A percentile compares a stretch with the other conserved stretches of the same genome.
Evolutionary conservation across 1,139 yeast genomes (phyloP).

Genomic region (Geotrichum carabidarum): DNA sequence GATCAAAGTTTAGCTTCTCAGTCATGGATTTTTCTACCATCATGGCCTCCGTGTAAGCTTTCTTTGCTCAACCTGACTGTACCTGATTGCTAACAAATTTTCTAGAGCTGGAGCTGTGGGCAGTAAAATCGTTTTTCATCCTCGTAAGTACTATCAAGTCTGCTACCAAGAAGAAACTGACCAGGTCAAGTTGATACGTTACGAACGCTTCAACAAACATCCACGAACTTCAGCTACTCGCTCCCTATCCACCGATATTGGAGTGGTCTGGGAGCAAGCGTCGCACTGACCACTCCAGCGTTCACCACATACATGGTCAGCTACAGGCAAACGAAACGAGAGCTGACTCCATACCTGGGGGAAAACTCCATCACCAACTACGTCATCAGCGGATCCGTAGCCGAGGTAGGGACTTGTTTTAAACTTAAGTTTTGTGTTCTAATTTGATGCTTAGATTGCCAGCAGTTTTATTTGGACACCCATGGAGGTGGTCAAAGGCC

Average conservation of each 20-base stretch:
- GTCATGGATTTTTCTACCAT: slow-evolving; percentile 26
- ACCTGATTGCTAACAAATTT: slow-evolving; percentile 4
- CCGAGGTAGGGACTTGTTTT: slow-evolving; percentile 30
- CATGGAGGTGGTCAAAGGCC: slow-evolving; percentile 44
- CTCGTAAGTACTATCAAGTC: slow-evolving; percentile 27
- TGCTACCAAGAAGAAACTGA: background rate
- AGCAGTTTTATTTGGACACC: slow-evolving; percentile 45
- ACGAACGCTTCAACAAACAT: slow-evolving; percentile 41
- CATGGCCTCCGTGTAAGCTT: slow-evolving; percentile 28
- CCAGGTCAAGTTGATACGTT: slow-evolving; percentile 36
- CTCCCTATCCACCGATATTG: slow-evolving; percentile 41
- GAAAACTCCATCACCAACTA: slow-evolving; percentile 37
- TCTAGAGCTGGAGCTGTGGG: slow-evolving; percentile 37
- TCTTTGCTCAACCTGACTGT: background rate
- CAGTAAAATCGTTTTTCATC: slow-evolving; percentile 37
- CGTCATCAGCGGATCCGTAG: slow-evolving; percentile 38
- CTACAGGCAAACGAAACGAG: slow-evolving; percentile 40
- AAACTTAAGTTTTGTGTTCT: background rate
- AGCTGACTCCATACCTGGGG: slow-evolving; percentile 39
- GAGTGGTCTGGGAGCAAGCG: slow-evolving; percentile 41
- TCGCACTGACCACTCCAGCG: slow-evolving; percentile 42
- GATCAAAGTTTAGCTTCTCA: background rate
- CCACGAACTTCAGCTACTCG: slow-evolving; percentile 35
- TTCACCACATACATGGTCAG: slow-evolving; percentile 42
- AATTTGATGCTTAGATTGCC: slow-evolving; percentile 25